These are phyloP conservation scores for Paraphysoderma sedebokerense DNA, from an alignment of 371 early-diverging fungal species.

Conservation along the genomic window DNA sequence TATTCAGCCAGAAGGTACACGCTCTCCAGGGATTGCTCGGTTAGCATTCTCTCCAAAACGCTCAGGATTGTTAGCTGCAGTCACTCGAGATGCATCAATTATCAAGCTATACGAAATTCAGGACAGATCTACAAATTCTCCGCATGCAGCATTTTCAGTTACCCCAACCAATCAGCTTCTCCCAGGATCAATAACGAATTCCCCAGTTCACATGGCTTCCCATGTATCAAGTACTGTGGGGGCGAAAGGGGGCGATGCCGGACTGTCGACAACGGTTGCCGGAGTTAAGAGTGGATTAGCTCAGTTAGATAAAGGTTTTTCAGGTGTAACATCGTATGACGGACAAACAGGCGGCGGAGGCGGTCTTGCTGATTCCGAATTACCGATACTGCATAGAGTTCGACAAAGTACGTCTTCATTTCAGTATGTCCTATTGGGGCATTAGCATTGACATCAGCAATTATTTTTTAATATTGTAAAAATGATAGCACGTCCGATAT, in stretches of 20 bases:
- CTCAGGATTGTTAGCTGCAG: slow-evolving; percentile 41
- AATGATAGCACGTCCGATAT: slow-evolving; percentile 19
- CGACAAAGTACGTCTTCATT: slow-evolving; percentile 22
- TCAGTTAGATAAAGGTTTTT: too few relatives aligned
- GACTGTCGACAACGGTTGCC: not conserved
- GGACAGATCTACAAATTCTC: slow-evolving; percentile 12
- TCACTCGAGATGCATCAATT: slow-evolving; percentile 34
- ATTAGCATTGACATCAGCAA: not conserved
- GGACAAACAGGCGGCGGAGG: too few relatives aligned
- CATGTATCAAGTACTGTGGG: slow-evolving; percentile 1
- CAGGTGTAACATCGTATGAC: too few relatives aligned
- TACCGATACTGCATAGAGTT: slow-evolving; percentile 44
- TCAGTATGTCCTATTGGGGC: not conserved
- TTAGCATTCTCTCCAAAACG: slow-evolving; percentile 44
- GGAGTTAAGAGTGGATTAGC: not conserved
- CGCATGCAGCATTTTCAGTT: not conserved
- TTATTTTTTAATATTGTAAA: too few relatives aligned
- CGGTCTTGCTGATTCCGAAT: slow-evolving; percentile 22
- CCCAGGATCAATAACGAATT: not conserved
- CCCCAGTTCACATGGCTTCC: not conserved
- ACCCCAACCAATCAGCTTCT: not conserved
- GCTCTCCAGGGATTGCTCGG: slow-evolving; percentile 17
- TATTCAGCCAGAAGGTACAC: slow-evolving; percentile 5
- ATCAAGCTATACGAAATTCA: slow-evolving; percentile 48
- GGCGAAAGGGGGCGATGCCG: not conserved